phyloP scores from a whole-genome alignment of 1,284 basidiomycete genomes.

The Tylopilus orsonianus region DNA sequence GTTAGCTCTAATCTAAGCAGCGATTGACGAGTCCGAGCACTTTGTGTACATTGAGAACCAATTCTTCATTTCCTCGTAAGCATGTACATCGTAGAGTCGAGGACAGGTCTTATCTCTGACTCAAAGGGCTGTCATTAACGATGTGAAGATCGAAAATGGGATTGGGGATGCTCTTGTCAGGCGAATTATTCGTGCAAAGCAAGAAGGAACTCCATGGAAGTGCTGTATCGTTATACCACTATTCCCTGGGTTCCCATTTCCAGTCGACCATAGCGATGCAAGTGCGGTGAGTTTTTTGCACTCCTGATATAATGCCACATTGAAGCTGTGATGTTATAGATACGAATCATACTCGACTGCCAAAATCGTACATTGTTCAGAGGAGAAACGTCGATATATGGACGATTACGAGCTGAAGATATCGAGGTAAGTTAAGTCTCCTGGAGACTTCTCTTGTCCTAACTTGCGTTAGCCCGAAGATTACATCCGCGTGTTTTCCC shows the following conservation, averaged over 20 bases:
- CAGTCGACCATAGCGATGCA: slow-evolving; percentile 91
- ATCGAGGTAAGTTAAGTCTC: slow-evolving; percentile 67
- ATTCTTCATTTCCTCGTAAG: slow-evolving; percentile 95
- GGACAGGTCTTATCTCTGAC: slow-evolving; percentile 5
- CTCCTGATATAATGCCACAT: not conserved
- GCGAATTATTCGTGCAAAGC: slow-evolving; percentile 88
- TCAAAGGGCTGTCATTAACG: slow-evolving; percentile 79
- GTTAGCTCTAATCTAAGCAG: slow-evolving; percentile 39
- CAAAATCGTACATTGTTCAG: slow-evolving; percentile 89
- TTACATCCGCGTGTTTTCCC: slow-evolving; percentile 89
- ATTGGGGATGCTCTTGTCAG: slow-evolving; percentile 95
- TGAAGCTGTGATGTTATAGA: slow-evolving; percentile 40
- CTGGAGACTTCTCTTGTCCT: slow-evolving; percentile 1
- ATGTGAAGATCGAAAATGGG: slow-evolving; percentile 86
- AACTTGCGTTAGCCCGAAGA: slow-evolving; percentile 71
- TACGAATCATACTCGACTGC: slow-evolving; percentile 91
- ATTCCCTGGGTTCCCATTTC: slow-evolving; percentile 92
- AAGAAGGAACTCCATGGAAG: slow-evolving; percentile 82
- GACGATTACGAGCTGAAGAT: slow-evolving; percentile 80
- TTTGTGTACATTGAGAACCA: slow-evolving; percentile 98
- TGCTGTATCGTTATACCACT: slow-evolving; percentile 93
- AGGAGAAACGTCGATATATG: slow-evolving; percentile 92
- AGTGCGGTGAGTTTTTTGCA: slow-evolving; percentile 64
- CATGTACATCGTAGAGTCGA: slow-evolving; percentile 6
- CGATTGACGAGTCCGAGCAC: slow-evolving; percentile 93